Conservation (phyloP, 768 basidiomycete genomes). For the Kwoniella sp. region DNA sequence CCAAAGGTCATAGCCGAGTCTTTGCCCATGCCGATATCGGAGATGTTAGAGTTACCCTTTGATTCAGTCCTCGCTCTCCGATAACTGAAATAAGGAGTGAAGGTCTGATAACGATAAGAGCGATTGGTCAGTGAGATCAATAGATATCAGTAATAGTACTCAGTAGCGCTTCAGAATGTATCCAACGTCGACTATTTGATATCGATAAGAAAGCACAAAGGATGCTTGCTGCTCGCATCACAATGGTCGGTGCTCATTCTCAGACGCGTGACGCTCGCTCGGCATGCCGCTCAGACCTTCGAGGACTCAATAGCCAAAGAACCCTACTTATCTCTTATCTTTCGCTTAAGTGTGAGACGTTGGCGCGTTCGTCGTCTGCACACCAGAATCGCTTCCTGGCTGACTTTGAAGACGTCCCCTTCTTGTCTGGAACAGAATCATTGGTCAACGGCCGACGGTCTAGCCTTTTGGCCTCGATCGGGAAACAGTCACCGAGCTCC, state of each 20-base stretch:
- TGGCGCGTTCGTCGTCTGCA: not conserved
- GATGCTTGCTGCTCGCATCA: not conserved
- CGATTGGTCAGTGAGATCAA: not conserved
- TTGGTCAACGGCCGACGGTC: too few species aligned
- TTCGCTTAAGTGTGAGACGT: not conserved
- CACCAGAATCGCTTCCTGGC: too few species aligned
- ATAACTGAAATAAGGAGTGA: not conserved
- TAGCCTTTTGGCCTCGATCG: too few species aligned
- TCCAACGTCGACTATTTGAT: not conserved
- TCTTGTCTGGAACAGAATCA: too few species aligned
- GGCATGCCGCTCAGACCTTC: not conserved
- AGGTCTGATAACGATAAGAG: not conserved
- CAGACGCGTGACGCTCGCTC: too few species aligned
- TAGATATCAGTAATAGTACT: too few species aligned
- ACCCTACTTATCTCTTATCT: not conserved
- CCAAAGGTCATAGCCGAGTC: conserved; percentile 26
- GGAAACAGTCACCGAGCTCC: too few species aligned
- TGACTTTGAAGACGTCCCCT: too few species aligned
- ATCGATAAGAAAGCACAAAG: not conserved
- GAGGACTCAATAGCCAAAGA: not conserved
- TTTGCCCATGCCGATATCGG: conserved; percentile 40
- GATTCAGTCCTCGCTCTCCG: too few species aligned
- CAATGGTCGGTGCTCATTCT: too few species aligned
- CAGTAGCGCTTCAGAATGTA: too few species aligned
- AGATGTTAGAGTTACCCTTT: conserved; percentile 29